Base-by-base conservation (phyloP, 257 asterid genomes). In the Penstemon newberryi region DNA sequence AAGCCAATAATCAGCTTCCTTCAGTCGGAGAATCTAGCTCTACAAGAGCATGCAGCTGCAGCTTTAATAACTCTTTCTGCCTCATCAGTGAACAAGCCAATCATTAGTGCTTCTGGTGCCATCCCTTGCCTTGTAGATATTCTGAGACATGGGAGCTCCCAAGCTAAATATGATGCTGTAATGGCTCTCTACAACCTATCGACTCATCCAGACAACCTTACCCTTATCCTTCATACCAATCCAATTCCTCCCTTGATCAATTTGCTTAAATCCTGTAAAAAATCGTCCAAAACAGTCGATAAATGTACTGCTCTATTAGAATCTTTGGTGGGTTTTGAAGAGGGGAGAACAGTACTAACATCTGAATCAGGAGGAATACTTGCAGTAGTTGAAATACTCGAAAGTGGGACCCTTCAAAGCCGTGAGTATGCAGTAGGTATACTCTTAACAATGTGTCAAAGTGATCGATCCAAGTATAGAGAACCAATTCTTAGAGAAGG, bases 131-230 rank as follows among this genome's bases (percentile, higher is more conserved):
- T 93, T 3, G 89, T 87, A 72, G 80, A 85, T 39, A 74, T 89
- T 73, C 69, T 90, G 6, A 66, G 70, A 40, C 38, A 77, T 6
- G 96, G 87, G 37, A 65, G 79, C 77, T 56, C 84, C 6, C 99
- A 87, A 52, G 90, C 93, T 18, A 93, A 87, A 81, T 78, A 70
- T 52, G 99, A 93, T 53, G 89, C 97, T 1, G 85, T 89, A 7
- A 76, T 89, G 95, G 97, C 95, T 71, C 97, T 93, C n/a, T 83
- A 82, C 82, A 93, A 93, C 77, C 86, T 93, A 38, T 91, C 96
- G 0, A 81, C 95, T 39, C 85, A 89, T 60, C 76, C 84, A 19
- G 87, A 84, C 66, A 81, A 86, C 59, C 70, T 87, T 43, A 73
- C 25, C 64, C 73, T 66, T 63, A 85, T 91, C 82, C 92, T 93